phyloP scores from a whole-genome alignment of 148 eudicot species.

The Fagopyrum tataricum region DNA sequence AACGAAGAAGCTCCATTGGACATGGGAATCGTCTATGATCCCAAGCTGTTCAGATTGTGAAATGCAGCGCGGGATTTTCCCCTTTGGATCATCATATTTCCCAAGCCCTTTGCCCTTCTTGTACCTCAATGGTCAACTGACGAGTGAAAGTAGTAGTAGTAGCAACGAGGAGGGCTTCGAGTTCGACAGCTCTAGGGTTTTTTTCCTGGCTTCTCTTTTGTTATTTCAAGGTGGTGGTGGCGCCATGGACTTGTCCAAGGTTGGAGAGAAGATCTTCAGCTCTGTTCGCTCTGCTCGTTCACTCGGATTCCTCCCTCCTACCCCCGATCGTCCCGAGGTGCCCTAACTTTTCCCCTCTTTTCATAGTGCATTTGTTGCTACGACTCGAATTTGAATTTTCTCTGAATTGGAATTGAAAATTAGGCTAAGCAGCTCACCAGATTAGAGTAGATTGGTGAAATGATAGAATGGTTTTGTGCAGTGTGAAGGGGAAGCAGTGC shows the following conservation, averaged over 20 bases:
- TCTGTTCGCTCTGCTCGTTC: conserved; percentile 90
- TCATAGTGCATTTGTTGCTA: not conserved
- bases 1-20: conserved; percentile 7
- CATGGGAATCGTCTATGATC: not conserved
- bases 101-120: not conserved
- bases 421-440: not conserved
- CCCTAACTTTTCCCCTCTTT: not conserved
- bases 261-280: conserved; percentile 74
- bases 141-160: not conserved
- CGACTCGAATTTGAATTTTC: not conserved
- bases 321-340: conserved; percentile 95
- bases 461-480: not conserved
- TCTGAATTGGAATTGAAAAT: not conserved
- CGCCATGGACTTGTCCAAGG: conserved; percentile 85
- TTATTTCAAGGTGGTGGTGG: conserved; percentile 48
- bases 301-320: conserved; percentile 64
- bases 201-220: conserved; percentile 62
- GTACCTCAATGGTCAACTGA: conserved; percentile 12
- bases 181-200: conserved; percentile 61
- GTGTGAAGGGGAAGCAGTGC: not conserved
- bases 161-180: conserved; percentile 40
- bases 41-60: conserved; percentile 9
- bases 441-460: not conserved
- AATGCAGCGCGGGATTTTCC: conserved; percentile 10
- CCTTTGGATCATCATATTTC: conserved; percentile 8